phyloP scores from a whole-genome alignment of 2,329 filamentous ascomycete genomes.

The Botrytis squamosa region DNA sequence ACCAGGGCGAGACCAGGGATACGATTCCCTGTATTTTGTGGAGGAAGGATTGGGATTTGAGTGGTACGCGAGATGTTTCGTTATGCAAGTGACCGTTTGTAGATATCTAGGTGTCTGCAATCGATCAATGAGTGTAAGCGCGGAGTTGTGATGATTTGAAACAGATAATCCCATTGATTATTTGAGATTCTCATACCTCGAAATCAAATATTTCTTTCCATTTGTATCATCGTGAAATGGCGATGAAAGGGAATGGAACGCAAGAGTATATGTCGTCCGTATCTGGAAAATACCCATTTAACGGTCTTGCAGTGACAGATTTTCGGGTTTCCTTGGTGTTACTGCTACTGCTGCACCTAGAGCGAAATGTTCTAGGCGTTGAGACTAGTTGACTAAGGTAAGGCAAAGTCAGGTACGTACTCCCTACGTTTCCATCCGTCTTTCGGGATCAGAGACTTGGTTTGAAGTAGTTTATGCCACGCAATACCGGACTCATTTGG shows the following conservation, averaged over 20 bases:
- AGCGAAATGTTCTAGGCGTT: background rate
- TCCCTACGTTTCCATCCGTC: background rate
- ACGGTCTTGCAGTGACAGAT: background rate
- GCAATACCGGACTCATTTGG: background rate
- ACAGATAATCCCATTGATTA: background rate
- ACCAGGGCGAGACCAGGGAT: background rate
- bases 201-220: background rate
- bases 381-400: background rate
- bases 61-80: background rate
- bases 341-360: background rate
- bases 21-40: background rate
- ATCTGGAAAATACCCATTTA: background rate
- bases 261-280: background rate
- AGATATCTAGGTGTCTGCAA: background rate
- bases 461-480: slow-evolving; percentile 7
- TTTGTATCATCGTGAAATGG: background rate
- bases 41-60: slow-evolving; percentile 1
- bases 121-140: background rate
- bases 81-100: slow-evolving; percentile 1
- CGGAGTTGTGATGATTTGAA: background rate
- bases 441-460: slow-evolving; percentile 1
- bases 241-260: background rate
- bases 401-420: slow-evolving; percentile 3
- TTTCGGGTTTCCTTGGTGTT: background rate
- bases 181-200: background rate